Percentiles rank a stretch among this genome's conserved stretches.
Conservation (phyloP, 352 stramenopile genomes). For the Pythium phragmiticola region DNA sequence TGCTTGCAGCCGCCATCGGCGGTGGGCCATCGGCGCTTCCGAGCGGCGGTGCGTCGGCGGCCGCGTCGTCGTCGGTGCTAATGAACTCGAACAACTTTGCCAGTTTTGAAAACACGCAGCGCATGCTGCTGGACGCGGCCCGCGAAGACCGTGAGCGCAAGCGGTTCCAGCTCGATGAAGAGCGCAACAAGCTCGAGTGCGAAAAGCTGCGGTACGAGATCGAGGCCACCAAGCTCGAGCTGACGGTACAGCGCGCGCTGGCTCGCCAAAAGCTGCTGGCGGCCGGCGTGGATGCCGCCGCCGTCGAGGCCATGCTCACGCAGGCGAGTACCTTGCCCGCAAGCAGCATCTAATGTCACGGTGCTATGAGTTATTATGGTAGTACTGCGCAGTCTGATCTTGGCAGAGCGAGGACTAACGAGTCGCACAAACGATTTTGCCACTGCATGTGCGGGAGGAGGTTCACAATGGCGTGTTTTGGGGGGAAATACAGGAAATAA, state of each 20-base stretch:
- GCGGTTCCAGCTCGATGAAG: slow-evolving; percentile 58
- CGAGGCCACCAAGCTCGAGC: slow-evolving; percentile 45
- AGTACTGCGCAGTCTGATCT: too few species aligned
- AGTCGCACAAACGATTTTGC: too few species aligned
- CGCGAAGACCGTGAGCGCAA: slow-evolving; percentile 66
- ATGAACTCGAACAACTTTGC: slow-evolving; percentile 31
- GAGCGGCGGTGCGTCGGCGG: neutral
- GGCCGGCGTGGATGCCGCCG: slow-evolving; percentile 36
- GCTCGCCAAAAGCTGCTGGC: slow-evolving; percentile 53
- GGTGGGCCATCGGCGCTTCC: neutral
- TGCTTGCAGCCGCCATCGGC: slow-evolving; percentile 2
- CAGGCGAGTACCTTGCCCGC: neutral
- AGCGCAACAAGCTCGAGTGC: slow-evolving; percentile 58
- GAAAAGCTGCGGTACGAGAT: slow-evolving; percentile 65
- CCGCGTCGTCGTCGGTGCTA: slow-evolving; percentile 13
- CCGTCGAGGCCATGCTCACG: slow-evolving; percentile 37
- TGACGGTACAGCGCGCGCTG: slow-evolving; percentile 51
- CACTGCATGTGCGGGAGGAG: neutral
- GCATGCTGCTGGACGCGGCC: slow-evolving; percentile 46
- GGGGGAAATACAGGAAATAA: neutral
- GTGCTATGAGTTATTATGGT: too few species aligned
- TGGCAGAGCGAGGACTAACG: too few species aligned
- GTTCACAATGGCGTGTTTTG: neutral
- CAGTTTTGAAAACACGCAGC: slow-evolving; percentile 48
- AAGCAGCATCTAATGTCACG: too few species aligned